Evolutionary conservation across 805 yeast species (phyloP).

Genomic region (Yarrowia yakushimensis): DNA sequence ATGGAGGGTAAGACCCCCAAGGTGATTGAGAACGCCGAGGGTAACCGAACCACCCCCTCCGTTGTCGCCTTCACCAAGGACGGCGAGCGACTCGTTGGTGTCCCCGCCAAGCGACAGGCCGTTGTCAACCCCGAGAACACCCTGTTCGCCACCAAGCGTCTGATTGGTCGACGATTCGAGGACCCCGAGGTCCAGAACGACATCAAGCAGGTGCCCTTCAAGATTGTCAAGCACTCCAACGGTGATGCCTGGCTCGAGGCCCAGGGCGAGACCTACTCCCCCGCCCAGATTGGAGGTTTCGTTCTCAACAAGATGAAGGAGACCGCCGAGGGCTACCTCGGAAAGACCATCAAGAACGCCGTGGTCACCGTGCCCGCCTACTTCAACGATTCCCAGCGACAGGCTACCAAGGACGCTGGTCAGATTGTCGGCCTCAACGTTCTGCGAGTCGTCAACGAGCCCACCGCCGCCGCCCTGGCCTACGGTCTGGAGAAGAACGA

Average conservation of each 20-base stretch:
- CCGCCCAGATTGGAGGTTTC: constrained; percentile 94
- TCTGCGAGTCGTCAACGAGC: constrained; percentile 85
- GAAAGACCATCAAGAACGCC: constrained; percentile 83
- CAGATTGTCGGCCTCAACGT: constrained; percentile 92
- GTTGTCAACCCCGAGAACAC: constrained; percentile 93
- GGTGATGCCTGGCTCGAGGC: constrained; percentile 98
- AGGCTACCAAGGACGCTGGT: constrained; percentile 96
- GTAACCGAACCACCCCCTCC: constrained; percentile 83
- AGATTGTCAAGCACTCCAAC: constrained; percentile 81
- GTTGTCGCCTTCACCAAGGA: constrained; percentile 91
- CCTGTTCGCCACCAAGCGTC: constrained; percentile 88
- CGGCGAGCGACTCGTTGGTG: constrained; percentile 89
- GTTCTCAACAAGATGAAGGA: constrained; percentile 96
- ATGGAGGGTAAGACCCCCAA: constrained; percentile 76
- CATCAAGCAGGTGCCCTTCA: constrained; percentile 81
- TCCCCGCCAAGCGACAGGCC: constrained; percentile 94
- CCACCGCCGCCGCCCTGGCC: constrained; percentile 92
- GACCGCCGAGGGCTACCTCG: constrained; percentile 90
- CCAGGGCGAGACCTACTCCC: constrained; percentile 82
- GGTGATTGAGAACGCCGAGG: constrained; percentile 75
- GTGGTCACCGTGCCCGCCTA: constrained; percentile 89
- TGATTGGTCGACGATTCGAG: constrained; percentile 88
- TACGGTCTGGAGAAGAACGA: constrained; percentile 88
- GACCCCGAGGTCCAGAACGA: constrained; percentile 91
- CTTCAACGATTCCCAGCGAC: constrained; percentile 88